phyloP scores from a whole-genome alignment of 495 filamentous ascomycete species.

The Daldinia childiae region DNA sequence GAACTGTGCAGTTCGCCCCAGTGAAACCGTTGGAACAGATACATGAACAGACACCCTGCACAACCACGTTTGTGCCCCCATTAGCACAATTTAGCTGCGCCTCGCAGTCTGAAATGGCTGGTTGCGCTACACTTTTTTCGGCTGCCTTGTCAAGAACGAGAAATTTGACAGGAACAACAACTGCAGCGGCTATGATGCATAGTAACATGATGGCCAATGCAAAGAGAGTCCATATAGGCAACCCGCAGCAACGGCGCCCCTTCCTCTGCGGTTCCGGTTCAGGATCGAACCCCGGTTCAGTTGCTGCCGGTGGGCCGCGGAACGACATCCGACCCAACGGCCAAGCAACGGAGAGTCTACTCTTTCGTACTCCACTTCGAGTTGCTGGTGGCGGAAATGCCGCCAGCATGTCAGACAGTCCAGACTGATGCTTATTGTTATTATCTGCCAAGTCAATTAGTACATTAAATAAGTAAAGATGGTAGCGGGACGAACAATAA shows the following conservation, averaged over 20 bases:
- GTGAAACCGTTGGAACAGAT: slow-evolving; percentile 88
- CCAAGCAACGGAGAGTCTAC: slow-evolving; percentile 51
- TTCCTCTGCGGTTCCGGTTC: slow-evolving; percentile 38
- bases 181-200: slow-evolving; percentile 81
- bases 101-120: slow-evolving; percentile 61
- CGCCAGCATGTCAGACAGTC: slow-evolving; percentile 87
- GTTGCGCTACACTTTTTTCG: slow-evolving; percentile 40
- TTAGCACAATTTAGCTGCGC: slow-evolving; percentile 72
- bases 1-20: slow-evolving; percentile 73
- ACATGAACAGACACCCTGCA: slow-evolving; percentile 76
- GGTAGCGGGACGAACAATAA: slow-evolving; percentile 45
- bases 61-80: slow-evolving; percentile 77
- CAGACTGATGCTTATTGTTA: slow-evolving; percentile 61
- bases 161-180: slow-evolving; percentile 87
- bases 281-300: slow-evolving; percentile 23
- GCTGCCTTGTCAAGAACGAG: slow-evolving; percentile 70
- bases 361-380: slow-evolving; percentile 58
- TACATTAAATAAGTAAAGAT: background rate
- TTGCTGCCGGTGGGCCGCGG: slow-evolving; percentile 30
- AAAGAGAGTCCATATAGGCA: slow-evolving; percentile 83
- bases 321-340: slow-evolving; percentile 51
- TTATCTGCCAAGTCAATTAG: slow-evolving; percentile 52
- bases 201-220: slow-evolving; percentile 73
- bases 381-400: slow-evolving; percentile 87
- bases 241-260: slow-evolving; percentile 68